Evolutionary conservation across 345 rosid genomes (phyloP), one percentile per base, ranked within the genome.

Genomic region (Murraya paniculata): DNA sequence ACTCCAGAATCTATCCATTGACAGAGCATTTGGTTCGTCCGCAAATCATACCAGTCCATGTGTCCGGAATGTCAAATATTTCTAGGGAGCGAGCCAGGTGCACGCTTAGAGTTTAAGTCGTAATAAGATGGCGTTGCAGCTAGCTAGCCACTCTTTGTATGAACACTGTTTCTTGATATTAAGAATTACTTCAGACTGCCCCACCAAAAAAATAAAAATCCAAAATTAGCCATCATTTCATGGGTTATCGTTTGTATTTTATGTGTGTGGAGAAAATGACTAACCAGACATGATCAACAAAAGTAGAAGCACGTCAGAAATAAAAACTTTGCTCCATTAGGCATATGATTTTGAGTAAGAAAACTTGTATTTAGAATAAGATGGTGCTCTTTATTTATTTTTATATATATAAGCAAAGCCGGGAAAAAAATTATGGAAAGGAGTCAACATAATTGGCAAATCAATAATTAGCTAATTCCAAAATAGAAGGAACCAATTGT

Each of bases 51-150:
- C 85, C 80, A 9, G 69, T 50, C 84, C 83, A 85, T 22, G 81
- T 55, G 9, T 81, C 86, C 0, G 83, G 53, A 81, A 81, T 79
- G 36, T 2, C 10, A 45, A 80, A 74, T 13, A 71, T 58, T 50
- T 80, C 82, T 11, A 72, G 59, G 2, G n/a, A n/a, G n/a, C n/a
- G 79, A 45, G 14, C 41, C 79, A 0, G 85, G 82, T 9, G 22
- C 73, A 1, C 25, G 27, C 68, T 70, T 66, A 0, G 78, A 48
- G 18, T 71, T 41, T 18, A 55, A 10, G 18, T 74, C 83, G 1
- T 80, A 84, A 3, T 58, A 50, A 4, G 83, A 71, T 38, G 87
- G 85, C 62, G 61, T 75, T 8, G 88, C 39, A n/a, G n/a, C n/a
- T n/a, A 21, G 81, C 67, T 4, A 72, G 48, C 85, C 82, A 82